Evolutionary conservation across 306 rosid genomes (phyloP).

Genomic region (Acacia melanoxylon): DNA sequence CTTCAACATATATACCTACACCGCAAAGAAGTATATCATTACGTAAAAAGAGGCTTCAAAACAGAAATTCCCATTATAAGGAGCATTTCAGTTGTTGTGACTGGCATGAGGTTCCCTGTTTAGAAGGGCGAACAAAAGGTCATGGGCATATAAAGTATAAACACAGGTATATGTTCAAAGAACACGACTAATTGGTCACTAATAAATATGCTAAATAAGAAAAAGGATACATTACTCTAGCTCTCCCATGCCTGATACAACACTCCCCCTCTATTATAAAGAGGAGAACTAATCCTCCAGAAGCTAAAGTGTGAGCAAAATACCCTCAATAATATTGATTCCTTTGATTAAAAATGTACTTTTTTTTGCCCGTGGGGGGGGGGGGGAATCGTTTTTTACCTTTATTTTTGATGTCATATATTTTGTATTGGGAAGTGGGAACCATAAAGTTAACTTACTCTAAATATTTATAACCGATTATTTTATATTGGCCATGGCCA

Average conservation of each 20-base stretch:
- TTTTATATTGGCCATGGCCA: neutral
- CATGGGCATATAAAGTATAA: neutral
- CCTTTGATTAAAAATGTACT: neutral
- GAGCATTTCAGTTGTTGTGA: neutral
- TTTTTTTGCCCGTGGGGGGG: neutral
- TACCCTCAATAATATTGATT: neutral
- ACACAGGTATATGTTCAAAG: neutral
- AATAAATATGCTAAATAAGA: neutral
- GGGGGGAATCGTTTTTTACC: neutral
- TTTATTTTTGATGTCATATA: neutral
- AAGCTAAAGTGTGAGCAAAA: neutral
- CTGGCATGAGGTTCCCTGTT: neutral
- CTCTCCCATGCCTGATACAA: neutral
- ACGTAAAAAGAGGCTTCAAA: neutral
- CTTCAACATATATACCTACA: constrained; percentile 90
- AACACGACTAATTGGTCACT: neutral
- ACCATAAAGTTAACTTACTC: neutral
- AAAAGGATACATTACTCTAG: neutral
- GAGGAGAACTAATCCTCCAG: neutral
- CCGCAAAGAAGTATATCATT: constrained; percentile 11
- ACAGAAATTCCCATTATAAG: neutral
- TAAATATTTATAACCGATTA: neutral
- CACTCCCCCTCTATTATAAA: neutral
- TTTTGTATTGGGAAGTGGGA: neutral
- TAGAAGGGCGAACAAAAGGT: neutral